These are phyloP conservation scores for Astrothelium subdiscretum DNA, from an alignment of 495 filamentous ascomycete genomes.

Conservation along the genomic window DNA sequence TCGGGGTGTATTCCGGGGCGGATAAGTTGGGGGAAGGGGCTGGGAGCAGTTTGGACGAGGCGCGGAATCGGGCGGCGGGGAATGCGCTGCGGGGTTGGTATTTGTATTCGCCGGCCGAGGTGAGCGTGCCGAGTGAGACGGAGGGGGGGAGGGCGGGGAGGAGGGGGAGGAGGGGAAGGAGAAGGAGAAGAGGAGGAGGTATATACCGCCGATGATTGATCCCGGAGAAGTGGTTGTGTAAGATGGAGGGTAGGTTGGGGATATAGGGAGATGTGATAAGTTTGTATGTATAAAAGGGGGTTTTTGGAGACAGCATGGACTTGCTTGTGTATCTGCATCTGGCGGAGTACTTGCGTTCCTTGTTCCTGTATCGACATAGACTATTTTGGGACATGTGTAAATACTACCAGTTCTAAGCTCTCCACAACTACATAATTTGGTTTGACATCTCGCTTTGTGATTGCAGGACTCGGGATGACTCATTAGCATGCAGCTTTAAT, in stretches of 20 bases:
- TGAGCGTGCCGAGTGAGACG: slow-evolving; percentile 69
- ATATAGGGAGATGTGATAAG: no score
- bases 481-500: no score
- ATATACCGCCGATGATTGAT: slow-evolving; percentile 80
- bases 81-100: slow-evolving; percentile 89
- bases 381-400: not conserved
- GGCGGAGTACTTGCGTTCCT: not conserved
- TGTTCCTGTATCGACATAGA: not conserved
- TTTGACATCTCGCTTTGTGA: not conserved
- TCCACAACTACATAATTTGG: not conserved
- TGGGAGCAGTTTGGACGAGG: slow-evolving; percentile 62
- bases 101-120: slow-evolving; percentile 66
- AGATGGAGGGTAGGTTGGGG: slow-evolving; percentile 11
- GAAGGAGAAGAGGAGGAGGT: slow-evolving; percentile 47
- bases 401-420: not conserved
- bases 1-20: slow-evolving; percentile 79
- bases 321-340: not conserved
- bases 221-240: slow-evolving; percentile 78
- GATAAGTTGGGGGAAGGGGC: slow-evolving; percentile 84
- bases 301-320: not conserved
- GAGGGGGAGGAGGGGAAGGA: slow-evolving; percentile 32
- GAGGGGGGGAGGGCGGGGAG: slow-evolving; percentile 39
- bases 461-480: no score
- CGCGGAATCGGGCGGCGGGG: slow-evolving; percentile 65
- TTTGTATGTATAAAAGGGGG: no score